Evolutionary conservation across 83 land plant genomes (phyloP).

Genomic region (Larix sibirica): DNA sequence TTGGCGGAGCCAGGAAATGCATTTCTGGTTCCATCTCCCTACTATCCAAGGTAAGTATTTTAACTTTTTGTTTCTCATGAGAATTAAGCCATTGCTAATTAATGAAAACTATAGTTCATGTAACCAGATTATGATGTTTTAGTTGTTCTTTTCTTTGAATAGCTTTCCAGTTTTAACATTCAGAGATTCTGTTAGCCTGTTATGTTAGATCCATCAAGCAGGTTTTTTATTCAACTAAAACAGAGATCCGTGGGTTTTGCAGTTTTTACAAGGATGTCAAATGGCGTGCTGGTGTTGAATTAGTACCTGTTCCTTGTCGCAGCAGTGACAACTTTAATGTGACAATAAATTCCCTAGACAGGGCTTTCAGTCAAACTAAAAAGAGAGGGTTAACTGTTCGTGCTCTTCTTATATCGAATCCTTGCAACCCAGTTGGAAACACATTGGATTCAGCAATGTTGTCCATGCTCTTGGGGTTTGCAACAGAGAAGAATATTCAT

Average conservation of each 20-base stretch:
- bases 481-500: slow-evolving; percentile 77
- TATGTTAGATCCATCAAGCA: background rate
- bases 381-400: slow-evolving; percentile 73
- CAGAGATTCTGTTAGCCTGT: background rate
- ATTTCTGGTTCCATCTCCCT: slow-evolving; percentile 89
- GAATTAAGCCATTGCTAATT: background rate
- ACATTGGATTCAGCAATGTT: slow-evolving; percentile 47
- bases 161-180: background rate
- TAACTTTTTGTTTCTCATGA: background rate
- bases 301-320: slow-evolving; percentile 85
- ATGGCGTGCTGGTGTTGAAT: slow-evolving; percentile 79
- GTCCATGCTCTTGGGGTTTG: slow-evolving; percentile 64
- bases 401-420: slow-evolving; percentile 79
- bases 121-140: background rate
- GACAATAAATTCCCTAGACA: slow-evolving; percentile 62
- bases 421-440: slow-evolving; percentile 88
- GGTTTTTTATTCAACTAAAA: slow-evolving; percentile 2
- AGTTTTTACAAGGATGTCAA: slow-evolving; percentile 85
- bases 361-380: slow-evolving; percentile 68
- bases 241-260: slow-evolving; percentile 10
- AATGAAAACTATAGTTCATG: background rate
- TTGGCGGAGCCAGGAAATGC: slow-evolving; percentile 83
- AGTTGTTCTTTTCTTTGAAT: background rate
- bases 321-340: slow-evolving; percentile 68
- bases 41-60: slow-evolving; percentile 65